Conservation (phyloP, 148 eudicot genomes). For the Fallopia convolvulus region DNA sequence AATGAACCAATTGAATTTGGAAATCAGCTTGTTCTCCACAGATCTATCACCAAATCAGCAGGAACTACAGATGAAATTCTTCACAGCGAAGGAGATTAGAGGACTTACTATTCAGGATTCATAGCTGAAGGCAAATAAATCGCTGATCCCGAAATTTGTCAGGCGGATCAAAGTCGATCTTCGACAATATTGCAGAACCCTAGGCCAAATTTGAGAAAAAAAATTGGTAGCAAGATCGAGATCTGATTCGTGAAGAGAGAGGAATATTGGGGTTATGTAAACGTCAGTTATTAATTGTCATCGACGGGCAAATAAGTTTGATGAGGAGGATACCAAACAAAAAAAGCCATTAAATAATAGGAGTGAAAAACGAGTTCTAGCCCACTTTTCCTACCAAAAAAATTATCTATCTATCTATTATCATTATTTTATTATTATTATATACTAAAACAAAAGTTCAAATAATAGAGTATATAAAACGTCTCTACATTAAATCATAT, state of each 20-base stretch:
- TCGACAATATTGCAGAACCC: slow-evolving; percentile 9
- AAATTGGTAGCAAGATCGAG: background rate
- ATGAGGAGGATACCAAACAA: background rate
- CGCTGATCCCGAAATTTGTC: background rate
- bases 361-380: too few relatives aligned
- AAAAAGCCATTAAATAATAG: too few relatives aligned
- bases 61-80: background rate
- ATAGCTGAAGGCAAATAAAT: slow-evolving; percentile 1
- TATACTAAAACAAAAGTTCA: too few relatives aligned
- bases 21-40: background rate
- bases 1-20: background rate
- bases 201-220: slow-evolving; percentile 1
- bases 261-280: background rate
- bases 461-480: too few relatives aligned
- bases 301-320: background rate
- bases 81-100: background rate
- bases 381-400: too few relatives aligned
- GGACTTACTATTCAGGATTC: slow-evolving; percentile 13
- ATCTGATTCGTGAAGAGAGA: slow-evolving; percentile 1
- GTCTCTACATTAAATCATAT: too few relatives aligned
- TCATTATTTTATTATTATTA: too few relatives aligned
- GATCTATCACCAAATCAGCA: background rate
- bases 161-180: slow-evolving; percentile 14
- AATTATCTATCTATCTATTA: too few relatives aligned
- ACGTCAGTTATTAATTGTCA: background rate